Base-by-base conservation (phyloP, 306 rosid genomes). In the Arachis hypogaea region DNA sequence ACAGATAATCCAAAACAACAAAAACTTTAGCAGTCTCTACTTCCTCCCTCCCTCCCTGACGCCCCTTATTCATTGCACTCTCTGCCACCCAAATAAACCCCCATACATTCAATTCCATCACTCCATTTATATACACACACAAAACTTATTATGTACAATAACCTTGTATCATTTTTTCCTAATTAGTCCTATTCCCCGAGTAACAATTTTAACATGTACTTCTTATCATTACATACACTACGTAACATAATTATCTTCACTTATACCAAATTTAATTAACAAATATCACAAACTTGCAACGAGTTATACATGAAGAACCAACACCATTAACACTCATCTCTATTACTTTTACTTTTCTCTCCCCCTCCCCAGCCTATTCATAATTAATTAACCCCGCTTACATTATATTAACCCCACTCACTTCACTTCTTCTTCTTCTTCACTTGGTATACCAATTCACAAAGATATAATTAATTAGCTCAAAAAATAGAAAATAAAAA, bases 1-100 rank as follows among this genome's bases (percentile, higher is more conserved):
- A 80, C 86, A 82, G 67, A 72, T 76, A 80, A 82, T 84, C 90
- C 88, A 88, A 87, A 76, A 72, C 69, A 22, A 38, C 70, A 80
- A 69, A 65, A 83, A 86, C 77, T 72, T 68, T 43, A 81, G 77
- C 28, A 33, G 38, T 33, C 38, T 33, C 38, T 33, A 2, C 38
- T 33, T 4, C 38, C 38, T 4, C 4, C 38, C 38, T 4, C 4
- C 38, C 43, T 54, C 52, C 73, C 72, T 78, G 75, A 74, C 78
- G 28, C 28, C 42, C 52, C 73, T 68, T 67, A 71, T 79, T 80
- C 83, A 83, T 71, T 77, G 79, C 81, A 29, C n/a, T 33, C 38
- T 33, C 38, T 72, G n/a, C 72, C 72, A 33, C 70, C 36, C 41
- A 49, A 6, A 50, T 29, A 66, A 44, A 78, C 16, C 57, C 16